Evolutionary conservation across 2,329 filamentous ascomycete species (phyloP).

Genomic region (Rhexocercosporidium sp.): DNA sequence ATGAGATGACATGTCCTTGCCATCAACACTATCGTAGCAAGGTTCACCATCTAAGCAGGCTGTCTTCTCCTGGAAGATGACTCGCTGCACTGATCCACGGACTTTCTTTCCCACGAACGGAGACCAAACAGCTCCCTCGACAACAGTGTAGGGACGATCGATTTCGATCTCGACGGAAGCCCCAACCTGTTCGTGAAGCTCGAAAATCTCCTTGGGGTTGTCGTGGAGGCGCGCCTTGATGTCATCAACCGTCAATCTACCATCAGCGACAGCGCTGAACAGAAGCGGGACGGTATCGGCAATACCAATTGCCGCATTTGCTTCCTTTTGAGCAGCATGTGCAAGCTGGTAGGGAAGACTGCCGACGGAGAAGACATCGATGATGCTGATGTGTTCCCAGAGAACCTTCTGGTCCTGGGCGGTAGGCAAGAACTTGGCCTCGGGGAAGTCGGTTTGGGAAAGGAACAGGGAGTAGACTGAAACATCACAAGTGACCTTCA

Average conservation of each 20-base stretch:
- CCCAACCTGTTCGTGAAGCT: slow-evolving; percentile 79
- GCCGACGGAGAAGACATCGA: slow-evolving; percentile 81
- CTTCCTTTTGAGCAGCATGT: slow-evolving; percentile 55
- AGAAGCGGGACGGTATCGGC: slow-evolving; percentile 75
- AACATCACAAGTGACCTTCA: slow-evolving; percentile 82
- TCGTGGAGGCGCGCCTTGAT: slow-evolving; percentile 74
- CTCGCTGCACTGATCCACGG: slow-evolving; percentile 73
- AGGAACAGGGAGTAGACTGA: slow-evolving; percentile 81
- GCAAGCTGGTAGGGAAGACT: slow-evolving; percentile 80
- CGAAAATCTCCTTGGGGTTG: slow-evolving; percentile 81
- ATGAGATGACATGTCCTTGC: slow-evolving; percentile 79
- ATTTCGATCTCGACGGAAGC: slow-evolving; percentile 77
- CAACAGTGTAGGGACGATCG: slow-evolving; percentile 69
- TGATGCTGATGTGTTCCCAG: slow-evolving; percentile 74
- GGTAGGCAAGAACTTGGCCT: slow-evolving; percentile 69
- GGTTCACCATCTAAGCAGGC: slow-evolving; percentile 76
- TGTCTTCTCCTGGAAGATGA: slow-evolving; percentile 76
- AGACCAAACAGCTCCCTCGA: slow-evolving; percentile 63
- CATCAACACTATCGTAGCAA: slow-evolving; percentile 59
- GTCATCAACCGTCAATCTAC: slow-evolving; percentile 75
- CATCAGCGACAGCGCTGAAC: slow-evolving; percentile 76
- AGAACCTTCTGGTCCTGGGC: slow-evolving; percentile 72
- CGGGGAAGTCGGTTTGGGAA: slow-evolving; percentile 71
- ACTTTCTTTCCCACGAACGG: slow-evolving; percentile 73
- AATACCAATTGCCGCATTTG: slow-evolving; percentile 69